Evolutionary conservation across 1,284 basidiomycete species (phyloP), one percentile per base, ranked within the genome.

Genomic region (Microbotryomycetes sp.): DNA sequence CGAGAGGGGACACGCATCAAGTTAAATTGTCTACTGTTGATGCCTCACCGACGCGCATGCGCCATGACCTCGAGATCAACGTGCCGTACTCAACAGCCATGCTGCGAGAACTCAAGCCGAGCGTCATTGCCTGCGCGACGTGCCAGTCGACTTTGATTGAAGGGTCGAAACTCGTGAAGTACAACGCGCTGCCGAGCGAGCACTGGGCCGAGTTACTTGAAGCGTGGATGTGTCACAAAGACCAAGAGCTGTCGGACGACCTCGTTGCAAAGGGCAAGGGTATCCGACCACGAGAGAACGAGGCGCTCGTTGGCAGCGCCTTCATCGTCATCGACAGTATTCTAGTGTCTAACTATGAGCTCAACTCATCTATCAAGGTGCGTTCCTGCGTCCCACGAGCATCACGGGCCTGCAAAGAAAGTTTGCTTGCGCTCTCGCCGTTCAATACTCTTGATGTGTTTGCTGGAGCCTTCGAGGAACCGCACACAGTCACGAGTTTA

Each of bases 171-270:
- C 31, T 71, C 26, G 48, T 26, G n/a, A 62, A 64, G 18, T 96
- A 89, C 75, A 82, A 85, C 54, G 91, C 96, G 70, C 78, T 98
- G 6, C 93, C 93, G 1, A 92, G 89, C 1, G 91, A 96, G 72
- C 86, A 96, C 71, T 98, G 93, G 93, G 87, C 91, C 60, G 93
- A 98, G 75, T 83, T 97, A 45, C 84, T 97, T 24, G 93, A 97
- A 62, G 87, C 91, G 3, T 97, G 93, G 93, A 93, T 98, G 89
- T 97, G 93, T 72, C 94, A 97, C 75, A 77, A 85, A 23, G 91
- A 96, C 72, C 91, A 94, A 76, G 67, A 73, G 46, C 68, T 92
- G 52, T 82, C 86, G 59, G 85, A 86, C 26, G 81, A 85, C 18
- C 81, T 90, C 4, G 77, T 83, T 50, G 79, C 82, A 65, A 81